A percentile compares a stretch with the other conserved stretches of the same genome.
Evolutionary conservation across 2,329 filamentous ascomycete species (phyloP).

Genomic region (Epicoccum nigrum): DNA sequence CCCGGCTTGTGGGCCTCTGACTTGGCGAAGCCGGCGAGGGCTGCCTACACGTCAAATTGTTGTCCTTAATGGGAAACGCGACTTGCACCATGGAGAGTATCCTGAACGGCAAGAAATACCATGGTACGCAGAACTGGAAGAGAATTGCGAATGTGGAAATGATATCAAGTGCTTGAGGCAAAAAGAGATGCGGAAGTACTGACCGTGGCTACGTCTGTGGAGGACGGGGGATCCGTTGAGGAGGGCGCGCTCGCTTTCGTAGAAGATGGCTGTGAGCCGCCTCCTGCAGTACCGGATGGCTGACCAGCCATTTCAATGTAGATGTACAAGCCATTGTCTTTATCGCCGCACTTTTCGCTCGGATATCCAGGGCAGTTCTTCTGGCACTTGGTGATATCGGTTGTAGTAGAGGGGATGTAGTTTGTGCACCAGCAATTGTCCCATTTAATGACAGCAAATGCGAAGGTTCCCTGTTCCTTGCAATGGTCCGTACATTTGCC

Average conservation of each 20-base stretch:
- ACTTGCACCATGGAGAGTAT: neutral
- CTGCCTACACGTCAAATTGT: slow-evolving; percentile 45
- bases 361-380: slow-evolving; percentile 72
- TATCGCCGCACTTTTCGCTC: slow-evolving; percentile 68
- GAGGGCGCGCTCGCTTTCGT: slow-evolving; percentile 33
- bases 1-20: slow-evolving; percentile 29
- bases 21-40: slow-evolving; percentile 40
- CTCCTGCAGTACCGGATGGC: slow-evolving; percentile 64
- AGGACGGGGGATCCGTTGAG: slow-evolving; percentile 21
- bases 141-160: slow-evolving; percentile 1
- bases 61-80: slow-evolving; percentile 10
- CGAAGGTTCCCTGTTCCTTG: slow-evolving; percentile 54
- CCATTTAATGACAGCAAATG: slow-evolving; percentile 71
- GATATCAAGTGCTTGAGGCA: slow-evolving; percentile 20
- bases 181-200: slow-evolving; percentile 36
- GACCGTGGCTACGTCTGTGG: slow-evolving; percentile 32
- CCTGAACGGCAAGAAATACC: neutral
- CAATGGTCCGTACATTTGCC: slow-evolving; percentile 71
- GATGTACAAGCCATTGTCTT: slow-evolving; percentile 60
- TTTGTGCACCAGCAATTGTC: slow-evolving; percentile 77
- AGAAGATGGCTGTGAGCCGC: slow-evolving; percentile 35
- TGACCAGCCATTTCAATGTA: slow-evolving; percentile 62
- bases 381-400: slow-evolving; percentile 58
- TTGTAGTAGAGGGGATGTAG: slow-evolving; percentile 61
- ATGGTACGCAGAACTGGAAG: slow-evolving; percentile 3